Evolutionary conservation across 192 early-diverging fungal genomes (phyloP).

Genomic region (Ambispora gerdemannii): DNA sequence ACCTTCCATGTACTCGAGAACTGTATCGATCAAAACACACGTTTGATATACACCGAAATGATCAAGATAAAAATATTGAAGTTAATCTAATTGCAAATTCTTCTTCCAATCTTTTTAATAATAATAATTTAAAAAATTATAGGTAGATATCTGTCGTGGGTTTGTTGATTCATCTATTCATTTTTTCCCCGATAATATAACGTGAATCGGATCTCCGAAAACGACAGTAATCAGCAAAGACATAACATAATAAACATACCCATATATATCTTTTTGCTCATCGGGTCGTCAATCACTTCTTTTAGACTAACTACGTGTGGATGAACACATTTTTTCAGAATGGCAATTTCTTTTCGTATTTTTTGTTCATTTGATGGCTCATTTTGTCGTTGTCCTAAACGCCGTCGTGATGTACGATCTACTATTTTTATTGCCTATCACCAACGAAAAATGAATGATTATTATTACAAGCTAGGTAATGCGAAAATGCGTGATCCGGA

Average conservation of each 20-base stretch:
- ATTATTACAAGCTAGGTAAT: too few species aligned
- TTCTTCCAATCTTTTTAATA: neutral
- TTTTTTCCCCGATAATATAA: neutral
- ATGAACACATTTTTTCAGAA: slow-evolving; percentile 92
- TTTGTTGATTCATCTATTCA: too few species aligned
- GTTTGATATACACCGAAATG: too few species aligned
- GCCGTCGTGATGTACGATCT: slow-evolving; percentile 40
- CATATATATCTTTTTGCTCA: slow-evolving; percentile 87
- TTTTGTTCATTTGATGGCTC: slow-evolving; percentile 65
- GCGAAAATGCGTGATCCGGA: too few species aligned
- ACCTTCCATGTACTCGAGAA: slow-evolving; percentile 89
- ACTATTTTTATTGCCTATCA: slow-evolving; percentile 46
- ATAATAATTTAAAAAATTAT: neutral
- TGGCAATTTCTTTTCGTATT: slow-evolving; percentile 92
- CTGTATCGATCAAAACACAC: too few species aligned
- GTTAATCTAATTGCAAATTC: too few species aligned
- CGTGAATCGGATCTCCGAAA: neutral
- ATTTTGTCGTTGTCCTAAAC: slow-evolving; percentile 39
- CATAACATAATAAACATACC: slow-evolving; percentile 42
- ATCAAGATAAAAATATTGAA: too few species aligned
- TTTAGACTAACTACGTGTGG: slow-evolving; percentile 85
- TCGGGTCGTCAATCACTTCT: slow-evolving; percentile 95
- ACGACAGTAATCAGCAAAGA: neutral
- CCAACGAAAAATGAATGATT: neutral
- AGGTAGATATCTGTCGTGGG: too few species aligned